These are phyloP conservation scores for Microascus cirrosus DNA, from an alignment of 2,329 filamentous ascomycete genomes.

Conservation along the genomic window DNA sequence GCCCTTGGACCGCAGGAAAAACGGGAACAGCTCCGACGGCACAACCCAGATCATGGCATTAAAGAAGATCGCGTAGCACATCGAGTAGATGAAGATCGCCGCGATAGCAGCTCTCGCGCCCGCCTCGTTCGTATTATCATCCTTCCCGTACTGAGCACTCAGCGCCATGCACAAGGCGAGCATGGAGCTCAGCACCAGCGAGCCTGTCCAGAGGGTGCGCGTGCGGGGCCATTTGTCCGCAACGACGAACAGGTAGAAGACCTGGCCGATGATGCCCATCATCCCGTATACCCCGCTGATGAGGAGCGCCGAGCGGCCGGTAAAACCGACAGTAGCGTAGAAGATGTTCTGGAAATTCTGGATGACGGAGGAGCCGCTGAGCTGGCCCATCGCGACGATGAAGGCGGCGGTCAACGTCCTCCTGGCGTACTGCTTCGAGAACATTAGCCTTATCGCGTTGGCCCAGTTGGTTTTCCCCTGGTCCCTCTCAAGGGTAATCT, in stretches of 20 bases:
- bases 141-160: too few relatives aligned
- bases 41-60: too few relatives aligned
- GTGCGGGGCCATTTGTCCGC: slow-evolving; percentile 18
- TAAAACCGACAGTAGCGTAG: slow-evolving; percentile 31
- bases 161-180: too few relatives aligned
- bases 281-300: slow-evolving; percentile 31
- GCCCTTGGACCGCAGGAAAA: too few relatives aligned
- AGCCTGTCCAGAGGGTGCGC: too few relatives aligned
- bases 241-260: slow-evolving; percentile 16
- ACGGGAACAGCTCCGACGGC: too few relatives aligned
- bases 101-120: too few relatives aligned
- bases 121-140: too few relatives aligned
- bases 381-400: slow-evolving; percentile 18
- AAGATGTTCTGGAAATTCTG: slow-evolving; percentile 21
- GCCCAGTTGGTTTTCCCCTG: background rate
- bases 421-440: slow-evolving; percentile 15
- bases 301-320: slow-evolving; percentile 32
- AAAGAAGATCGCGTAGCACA: too few relatives aligned
- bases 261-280: slow-evolving; percentile 18
- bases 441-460: slow-evolving; percentile 10
- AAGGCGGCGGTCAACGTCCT: slow-evolving; percentile 16
- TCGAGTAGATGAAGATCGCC: too few relatives aligned
- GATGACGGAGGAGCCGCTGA: slow-evolving; percentile 17
- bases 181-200: too few relatives aligned
- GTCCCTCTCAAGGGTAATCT: too few relatives aligned